Evolutionary conservation across 179 eudicot species (phyloP).

Genomic region (Heliamphora pulchella): DNA sequence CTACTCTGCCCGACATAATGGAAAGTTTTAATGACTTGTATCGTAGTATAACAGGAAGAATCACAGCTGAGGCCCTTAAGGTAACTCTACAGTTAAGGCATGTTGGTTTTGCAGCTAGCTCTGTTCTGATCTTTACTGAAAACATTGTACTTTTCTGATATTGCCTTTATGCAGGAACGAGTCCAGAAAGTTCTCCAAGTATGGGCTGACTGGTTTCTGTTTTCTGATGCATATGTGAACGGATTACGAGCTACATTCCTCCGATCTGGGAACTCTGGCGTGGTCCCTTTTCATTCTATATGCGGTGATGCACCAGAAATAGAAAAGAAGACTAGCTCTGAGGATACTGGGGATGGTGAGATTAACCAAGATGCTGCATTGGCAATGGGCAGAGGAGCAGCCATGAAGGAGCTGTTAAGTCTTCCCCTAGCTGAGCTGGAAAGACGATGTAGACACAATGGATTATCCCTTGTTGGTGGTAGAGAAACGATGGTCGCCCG

Average conservation of each 20-base stretch:
- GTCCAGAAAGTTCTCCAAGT: constrained; percentile 96
- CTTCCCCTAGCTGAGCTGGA: constrained; percentile 91
- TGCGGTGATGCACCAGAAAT: constrained; percentile 76
- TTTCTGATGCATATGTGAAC: constrained; percentile 90
- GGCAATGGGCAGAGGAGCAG: constrained; percentile 95
- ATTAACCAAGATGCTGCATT: constrained; percentile 75
- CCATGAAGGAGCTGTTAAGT: constrained; percentile 66
- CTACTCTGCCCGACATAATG: constrained; percentile 74
- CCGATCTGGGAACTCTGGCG: constrained; percentile 75
- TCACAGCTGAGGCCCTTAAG: constrained; percentile 96
- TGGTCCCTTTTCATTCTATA: constrained; percentile 74
- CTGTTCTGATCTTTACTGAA: not conserved
- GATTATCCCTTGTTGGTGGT: constrained; percentile 90
- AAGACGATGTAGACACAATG: constrained; percentile 95
- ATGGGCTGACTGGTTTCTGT: constrained; percentile 98
- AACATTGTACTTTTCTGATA: constrained; percentile 9
- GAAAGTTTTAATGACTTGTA: constrained; percentile 96
- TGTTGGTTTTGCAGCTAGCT: not conserved
- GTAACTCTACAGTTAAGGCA: constrained; percentile 26
- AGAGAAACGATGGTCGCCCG: constrained; percentile 94
- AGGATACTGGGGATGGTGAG: constrained; percentile 33
- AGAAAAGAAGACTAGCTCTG: constrained; percentile 52
- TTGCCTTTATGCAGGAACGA: constrained; percentile 53
- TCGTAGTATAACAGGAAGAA: constrained; percentile 83
- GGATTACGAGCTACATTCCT: constrained; percentile 93